Percentiles rank a stretch among this genome's conserved stretches.
These are phyloP conservation scores for Plectranthus barbatus DNA, from an alignment of 257 asterid genomes.

Conservation along the genomic window DNA sequence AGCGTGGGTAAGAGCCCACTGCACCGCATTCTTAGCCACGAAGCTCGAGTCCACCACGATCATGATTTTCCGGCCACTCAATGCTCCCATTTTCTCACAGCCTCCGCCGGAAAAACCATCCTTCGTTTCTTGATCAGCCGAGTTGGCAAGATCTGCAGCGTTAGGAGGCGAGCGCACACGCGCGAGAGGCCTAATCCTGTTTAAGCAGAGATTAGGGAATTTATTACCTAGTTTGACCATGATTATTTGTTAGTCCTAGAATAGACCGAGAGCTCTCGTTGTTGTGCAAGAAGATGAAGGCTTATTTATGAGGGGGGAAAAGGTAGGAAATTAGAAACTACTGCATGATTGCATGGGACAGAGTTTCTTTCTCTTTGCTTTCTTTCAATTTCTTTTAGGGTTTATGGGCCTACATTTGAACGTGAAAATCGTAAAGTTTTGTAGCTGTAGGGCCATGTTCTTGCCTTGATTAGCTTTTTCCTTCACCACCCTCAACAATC, in stretches of 20 bases:
- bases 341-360: constrained; percentile 35
- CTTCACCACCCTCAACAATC: neutral
- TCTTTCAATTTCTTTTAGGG: constrained; percentile 29
- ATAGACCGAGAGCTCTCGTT: constrained; percentile 5
- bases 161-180: constrained; percentile 51
- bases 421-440: constrained; percentile 37
- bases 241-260: neutral
- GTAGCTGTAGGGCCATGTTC: constrained; percentile 27
- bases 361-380: constrained; percentile 13
- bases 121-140: constrained; percentile 10
- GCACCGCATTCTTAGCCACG: constrained; percentile 60
- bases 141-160: no score
- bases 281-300: constrained; percentile 22
- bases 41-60: constrained; percentile 59
- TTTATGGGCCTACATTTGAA: constrained; percentile 32
- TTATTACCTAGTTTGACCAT: constrained; percentile 34
- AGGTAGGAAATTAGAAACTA: constrained; percentile 6
- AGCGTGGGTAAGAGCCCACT: constrained; percentile 73
- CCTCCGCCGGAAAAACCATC: neutral
- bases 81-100: constrained; percentile 4
- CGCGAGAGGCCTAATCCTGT: constrained; percentile 62
- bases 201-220: constrained; percentile 65
- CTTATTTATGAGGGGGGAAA: constrained; percentile 5
- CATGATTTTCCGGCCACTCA: constrained; percentile 61
- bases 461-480: constrained; percentile 1